phyloP scores from a whole-genome alignment of 768 basidiomycete species.

The Rhodotorula taiwanensis region DNA sequence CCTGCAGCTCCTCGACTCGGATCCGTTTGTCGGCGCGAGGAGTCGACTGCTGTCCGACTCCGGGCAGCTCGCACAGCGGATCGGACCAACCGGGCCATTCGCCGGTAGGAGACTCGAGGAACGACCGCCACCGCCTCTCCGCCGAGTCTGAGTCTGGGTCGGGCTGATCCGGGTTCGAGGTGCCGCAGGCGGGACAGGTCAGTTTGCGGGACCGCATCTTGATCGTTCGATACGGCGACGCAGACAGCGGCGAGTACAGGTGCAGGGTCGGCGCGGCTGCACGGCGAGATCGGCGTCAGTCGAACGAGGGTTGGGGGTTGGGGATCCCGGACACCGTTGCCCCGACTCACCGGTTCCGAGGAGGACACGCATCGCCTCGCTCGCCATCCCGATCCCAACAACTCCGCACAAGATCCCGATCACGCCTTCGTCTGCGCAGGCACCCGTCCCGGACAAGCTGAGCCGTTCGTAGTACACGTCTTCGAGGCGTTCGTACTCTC shows the following conservation, averaged over 20 bases:
- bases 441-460: constrained; percentile 31
- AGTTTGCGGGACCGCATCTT: constrained; percentile 67
- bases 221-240: constrained; percentile 65
- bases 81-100: constrained; percentile 26
- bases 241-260: constrained; percentile 64
- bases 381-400: constrained; percentile 50
- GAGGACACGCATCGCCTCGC: constrained; percentile 24
- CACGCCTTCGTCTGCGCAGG: constrained; percentile 37
- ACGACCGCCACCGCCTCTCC: constrained; percentile 13
- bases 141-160: background rate
- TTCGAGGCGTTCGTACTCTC: background rate
- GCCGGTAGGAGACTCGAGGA: constrained; percentile 9
- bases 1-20: background rate
- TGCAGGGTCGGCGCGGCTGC: constrained; percentile 63
- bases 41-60: constrained; percentile 3
- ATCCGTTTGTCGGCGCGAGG: background rate
- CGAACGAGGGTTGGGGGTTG: background rate
- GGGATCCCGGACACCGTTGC: background rate
- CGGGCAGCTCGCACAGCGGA: constrained; percentile 21
- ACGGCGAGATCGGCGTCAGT: background rate
- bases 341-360: constrained; percentile 35
- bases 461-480: constrained; percentile 22
- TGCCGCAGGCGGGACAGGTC: constrained; percentile 70
- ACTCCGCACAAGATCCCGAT: constrained; percentile 63
- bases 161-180: background rate